Evolutionary conservation across 345 rosid species (phyloP).

Genomic region (Salix koriyanagi): DNA sequence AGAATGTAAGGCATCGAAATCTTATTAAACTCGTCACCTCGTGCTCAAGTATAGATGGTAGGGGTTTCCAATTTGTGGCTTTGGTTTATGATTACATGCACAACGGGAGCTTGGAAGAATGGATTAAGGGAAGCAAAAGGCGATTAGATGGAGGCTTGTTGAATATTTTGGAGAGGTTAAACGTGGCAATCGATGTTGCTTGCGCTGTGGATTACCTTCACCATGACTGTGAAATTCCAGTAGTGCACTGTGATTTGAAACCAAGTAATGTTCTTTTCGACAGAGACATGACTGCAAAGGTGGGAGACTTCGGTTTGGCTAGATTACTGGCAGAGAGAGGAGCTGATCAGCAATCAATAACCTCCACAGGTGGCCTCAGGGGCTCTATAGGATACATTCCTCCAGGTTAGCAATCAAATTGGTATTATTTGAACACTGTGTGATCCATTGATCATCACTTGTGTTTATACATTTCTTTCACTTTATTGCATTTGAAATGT

Average conservation of each 20-base stretch:
- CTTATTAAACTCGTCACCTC: slow-evolving; percentile 49
- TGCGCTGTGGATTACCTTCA: slow-evolving; percentile 48
- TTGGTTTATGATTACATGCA: slow-evolving; percentile 44
- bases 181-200: slow-evolving; percentile 44
- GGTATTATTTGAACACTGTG: too few relatives aligned
- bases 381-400: slow-evolving; percentile 56
- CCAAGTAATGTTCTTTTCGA: slow-evolving; percentile 39
- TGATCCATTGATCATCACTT: too few relatives aligned
- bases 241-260: slow-evolving; percentile 59
- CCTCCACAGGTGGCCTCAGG: slow-evolving; percentile 34
- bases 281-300: slow-evolving; percentile 46
- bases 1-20: slow-evolving; percentile 47
- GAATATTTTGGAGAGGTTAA: slow-evolving; percentile 40
- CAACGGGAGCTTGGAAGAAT: slow-evolving; percentile 47
- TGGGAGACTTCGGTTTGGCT: slow-evolving; percentile 56
- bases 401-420: slow-evolving; percentile 37
- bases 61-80: slow-evolving; percentile 44
- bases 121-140: slow-evolving; percentile 38
- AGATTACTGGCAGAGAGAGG: slow-evolving; percentile 23
- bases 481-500: not conserved
- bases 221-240: slow-evolving; percentile 38
- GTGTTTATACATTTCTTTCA: too few relatives aligned
- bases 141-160: slow-evolving; percentile 30
- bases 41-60: slow-evolving; percentile 45
- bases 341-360: slow-evolving; percentile 23